Conservation (phyloP, 306 rosid genomes). For the Lathyrus tuberosus region DNA sequence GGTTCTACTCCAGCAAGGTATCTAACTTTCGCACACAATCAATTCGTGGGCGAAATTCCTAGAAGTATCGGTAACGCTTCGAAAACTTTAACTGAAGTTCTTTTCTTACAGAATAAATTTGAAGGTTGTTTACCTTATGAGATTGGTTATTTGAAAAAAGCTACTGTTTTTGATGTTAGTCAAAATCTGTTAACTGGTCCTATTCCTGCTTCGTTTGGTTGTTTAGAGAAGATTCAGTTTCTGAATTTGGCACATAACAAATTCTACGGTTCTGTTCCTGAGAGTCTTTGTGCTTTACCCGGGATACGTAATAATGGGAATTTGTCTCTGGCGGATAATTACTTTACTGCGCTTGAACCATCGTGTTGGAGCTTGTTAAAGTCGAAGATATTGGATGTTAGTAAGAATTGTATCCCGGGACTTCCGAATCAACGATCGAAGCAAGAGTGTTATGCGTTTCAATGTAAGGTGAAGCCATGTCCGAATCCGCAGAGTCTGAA, state of each 20-base stretch:
- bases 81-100: slow-evolving; percentile 61
- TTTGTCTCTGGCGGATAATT: slow-evolving; percentile 53
- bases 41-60: slow-evolving; percentile 62
- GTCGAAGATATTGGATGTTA: slow-evolving; percentile 47
- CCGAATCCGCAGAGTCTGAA: slow-evolving; percentile 24
- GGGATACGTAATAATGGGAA: slow-evolving; percentile 31
- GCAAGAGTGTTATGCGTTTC: slow-evolving; percentile 44
- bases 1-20: slow-evolving; percentile 64
- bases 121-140: slow-evolving; percentile 72
- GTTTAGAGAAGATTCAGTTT: slow-evolving; percentile 50
- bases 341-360: slow-evolving; percentile 63
- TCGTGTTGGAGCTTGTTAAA: slow-evolving; percentile 55
- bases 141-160: slow-evolving; percentile 58
- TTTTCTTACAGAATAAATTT: slow-evolving; percentile 56
- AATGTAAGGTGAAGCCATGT: slow-evolving; percentile 31
- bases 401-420: slow-evolving; percentile 60
- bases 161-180: slow-evolving; percentile 65
- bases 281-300: slow-evolving; percentile 56
- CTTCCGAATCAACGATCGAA: slow-evolving; percentile 49
- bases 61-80: slow-evolving; percentile 52
- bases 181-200: slow-evolving; percentile 57
- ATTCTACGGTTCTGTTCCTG: slow-evolving; percentile 66
- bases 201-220: slow-evolving; percentile 68
- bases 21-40: slow-evolving; percentile 73
- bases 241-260: slow-evolving; percentile 51